These are phyloP conservation scores for Penicillium soppii DNA, from an alignment of 495 filamentous ascomycete genomes.

Conservation along the genomic window DNA sequence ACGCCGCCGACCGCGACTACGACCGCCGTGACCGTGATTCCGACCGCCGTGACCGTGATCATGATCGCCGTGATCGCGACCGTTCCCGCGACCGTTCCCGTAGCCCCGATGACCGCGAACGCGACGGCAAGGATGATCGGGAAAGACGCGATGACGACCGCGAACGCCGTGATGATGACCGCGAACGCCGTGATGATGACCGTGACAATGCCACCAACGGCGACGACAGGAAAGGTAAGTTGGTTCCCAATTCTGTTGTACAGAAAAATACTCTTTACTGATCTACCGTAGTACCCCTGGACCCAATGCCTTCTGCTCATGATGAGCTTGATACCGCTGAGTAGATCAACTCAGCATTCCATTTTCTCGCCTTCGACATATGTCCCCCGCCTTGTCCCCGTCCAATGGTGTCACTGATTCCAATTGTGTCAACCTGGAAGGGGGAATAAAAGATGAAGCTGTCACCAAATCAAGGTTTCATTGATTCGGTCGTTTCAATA, in stretches of 20 bases:
- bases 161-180: constrained; percentile 53
- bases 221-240: constrained; percentile 85
- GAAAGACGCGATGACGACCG: constrained; percentile 65
- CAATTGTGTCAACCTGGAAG: background rate
- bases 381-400: background rate
- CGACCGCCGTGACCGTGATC: constrained; percentile 60
- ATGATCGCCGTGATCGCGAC: constrained; percentile 59
- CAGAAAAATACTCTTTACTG: constrained; percentile 8
- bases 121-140: constrained; percentile 68
- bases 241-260: background rate
- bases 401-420: background rate
- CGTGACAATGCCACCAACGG: constrained; percentile 48
- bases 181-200: constrained; percentile 51
- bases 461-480: background rate
- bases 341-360: constrained; percentile 48
- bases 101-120: constrained; percentile 63
- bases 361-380: constrained; percentile 3
- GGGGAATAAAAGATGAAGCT: background rate
- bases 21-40: constrained; percentile 71
- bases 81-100: constrained; percentile 64
- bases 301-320: constrained; percentile 79
- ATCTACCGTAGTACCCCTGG: constrained; percentile 49
- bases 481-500: background rate
- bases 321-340: constrained; percentile 98
- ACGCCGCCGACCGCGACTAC: constrained; percentile 67